Base-by-base conservation (phyloP, 202 grass and related monocot genomes). In the Zizania palustris region DNA sequence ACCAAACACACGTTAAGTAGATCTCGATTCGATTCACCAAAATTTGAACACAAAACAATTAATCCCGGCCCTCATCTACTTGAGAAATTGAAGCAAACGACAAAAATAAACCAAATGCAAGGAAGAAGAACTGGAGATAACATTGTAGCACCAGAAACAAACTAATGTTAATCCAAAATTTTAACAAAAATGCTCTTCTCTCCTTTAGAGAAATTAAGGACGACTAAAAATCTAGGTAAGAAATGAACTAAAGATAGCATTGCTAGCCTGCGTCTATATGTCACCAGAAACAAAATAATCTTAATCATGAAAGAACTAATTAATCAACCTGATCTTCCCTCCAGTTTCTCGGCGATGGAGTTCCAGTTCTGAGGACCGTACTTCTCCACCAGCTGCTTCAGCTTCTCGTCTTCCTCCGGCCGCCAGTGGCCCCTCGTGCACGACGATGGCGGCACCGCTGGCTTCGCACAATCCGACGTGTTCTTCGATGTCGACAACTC, bases 331-430 rank as follows among this genome's bases (percentile, higher is more conserved):
- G 93, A 97, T 88, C 93, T 93, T 2, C 93, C 93, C 60, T 93
- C 83, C 35, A 97, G 89, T 75, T 97, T 93, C 71, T 97, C 90
- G 19, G 93, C 91, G 76, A 97, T 91, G 9, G 93, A 97, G 59
- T 97, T 97, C 93, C 93, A 97, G 79, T 97, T 97, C 88, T 97
- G 93, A 0, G 93, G 86, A 3, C 93, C 93, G 51, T 91, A 86
- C 88, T 91, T 80, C 36, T 93, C 79, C 8, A 97, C 91, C 3
- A 97, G 88, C 80, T 86, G 75, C 40, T 80, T 76, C 35, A 97
- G 75, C 76, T 91, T 89, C 75, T 97, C 88, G 59, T 97, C 93
- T 76, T 97, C 93, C 44, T 86, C 79, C 10, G 91, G 91, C 13
- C 93, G 71, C 93, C 93, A 97, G 71, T 97, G 91, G 0, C 93